These are phyloP conservation scores for Podospora australis DNA, from an alignment of 495 filamentous ascomycete genomes.

Conservation along the genomic window DNA sequence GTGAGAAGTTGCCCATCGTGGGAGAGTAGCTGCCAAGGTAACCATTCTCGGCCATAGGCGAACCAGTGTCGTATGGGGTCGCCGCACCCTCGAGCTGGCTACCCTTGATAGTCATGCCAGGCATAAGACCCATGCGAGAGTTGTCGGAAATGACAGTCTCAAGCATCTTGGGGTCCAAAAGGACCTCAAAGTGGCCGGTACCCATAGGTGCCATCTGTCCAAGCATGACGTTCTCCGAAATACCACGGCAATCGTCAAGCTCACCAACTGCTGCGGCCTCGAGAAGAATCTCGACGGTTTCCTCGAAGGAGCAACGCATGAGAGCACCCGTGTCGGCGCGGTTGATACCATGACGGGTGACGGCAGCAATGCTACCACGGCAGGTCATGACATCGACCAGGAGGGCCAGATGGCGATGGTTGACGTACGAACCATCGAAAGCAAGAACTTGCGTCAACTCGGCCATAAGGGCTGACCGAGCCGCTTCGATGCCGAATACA, in stretches of 20 bases:
- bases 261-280: constrained; percentile 92
- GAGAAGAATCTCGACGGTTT: constrained; percentile 95
- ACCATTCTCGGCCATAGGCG: constrained; percentile 74
- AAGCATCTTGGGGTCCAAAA: constrained; percentile 88
- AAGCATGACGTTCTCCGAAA: constrained; percentile 98
- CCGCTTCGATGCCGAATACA: constrained; percentile 93
- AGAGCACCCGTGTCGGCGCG: constrained; percentile 93
- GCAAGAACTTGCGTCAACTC: constrained; percentile 88
- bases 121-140: constrained; percentile 70
- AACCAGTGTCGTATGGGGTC: constrained; percentile 90
- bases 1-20: constrained; percentile 85
- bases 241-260: constrained; percentile 92
- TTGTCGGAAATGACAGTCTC: constrained; percentile 91
- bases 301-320: constrained; percentile 99
- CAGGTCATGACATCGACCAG: constrained; percentile 98
- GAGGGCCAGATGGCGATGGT: constrained; percentile 94
- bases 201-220: constrained; percentile 95
- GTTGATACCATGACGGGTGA: constrained; percentile 98
- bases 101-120: constrained; percentile 66
- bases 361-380: constrained; percentile 84
- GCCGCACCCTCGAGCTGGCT: constrained; percentile 72
- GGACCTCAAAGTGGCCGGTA: constrained; percentile 89
- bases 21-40: constrained; percentile 58
- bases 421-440: constrained; percentile 98
- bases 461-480: constrained; percentile 72